A percentile compares a stretch with the other conserved stretches of the same genome.
Evolutionary conservation across 2,329 filamentous ascomycete genomes (phyloP).

Genomic region (Aspergillus clavatus): DNA sequence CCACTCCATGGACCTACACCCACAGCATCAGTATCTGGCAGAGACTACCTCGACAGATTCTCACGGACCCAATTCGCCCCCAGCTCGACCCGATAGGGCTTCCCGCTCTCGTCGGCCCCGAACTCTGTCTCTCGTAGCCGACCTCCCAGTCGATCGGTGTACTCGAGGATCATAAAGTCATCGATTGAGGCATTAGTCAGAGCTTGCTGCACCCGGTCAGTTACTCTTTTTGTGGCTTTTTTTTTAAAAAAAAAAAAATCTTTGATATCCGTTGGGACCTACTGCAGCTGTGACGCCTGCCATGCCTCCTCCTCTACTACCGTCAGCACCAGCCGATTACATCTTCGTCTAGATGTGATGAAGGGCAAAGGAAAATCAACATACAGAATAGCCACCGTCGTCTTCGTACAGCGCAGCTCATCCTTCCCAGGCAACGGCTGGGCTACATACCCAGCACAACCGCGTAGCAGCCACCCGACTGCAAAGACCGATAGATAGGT

Average conservation of each 20-base stretch:
- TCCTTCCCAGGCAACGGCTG: constrained; percentile 11
- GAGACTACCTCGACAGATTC: neutral
- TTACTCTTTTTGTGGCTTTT: no score
- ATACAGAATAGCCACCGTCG: constrained; percentile 33
- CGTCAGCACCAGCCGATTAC: constrained; percentile 1
- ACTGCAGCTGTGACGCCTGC: constrained; percentile 60
- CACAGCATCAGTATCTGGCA: neutral
- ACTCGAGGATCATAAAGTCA: constrained; percentile 64
- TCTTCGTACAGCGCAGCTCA: constrained; percentile 23
- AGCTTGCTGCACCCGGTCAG: constrained; percentile 46
- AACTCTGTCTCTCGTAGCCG: constrained; percentile 56
- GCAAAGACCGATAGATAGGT: neutral
- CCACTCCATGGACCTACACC: constrained; percentile 44
- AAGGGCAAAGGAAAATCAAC: constrained; percentile 8
- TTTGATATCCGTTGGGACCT: no score
- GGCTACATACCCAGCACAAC: constrained; percentile 14
- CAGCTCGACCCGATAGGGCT: constrained; percentile 56
- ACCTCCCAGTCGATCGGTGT: constrained; percentile 59
- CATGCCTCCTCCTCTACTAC: constrained; percentile 51
- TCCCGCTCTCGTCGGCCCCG: constrained; percentile 48
- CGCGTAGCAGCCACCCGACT: neutral
- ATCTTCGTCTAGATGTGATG: no score
- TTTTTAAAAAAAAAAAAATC: no score
- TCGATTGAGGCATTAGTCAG: constrained; percentile 56
- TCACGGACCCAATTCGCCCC: constrained; percentile 61